These are phyloP conservation scores for Rubus idaeus DNA, from an alignment of 306 rosid genomes.

Conservation along the genomic window DNA sequence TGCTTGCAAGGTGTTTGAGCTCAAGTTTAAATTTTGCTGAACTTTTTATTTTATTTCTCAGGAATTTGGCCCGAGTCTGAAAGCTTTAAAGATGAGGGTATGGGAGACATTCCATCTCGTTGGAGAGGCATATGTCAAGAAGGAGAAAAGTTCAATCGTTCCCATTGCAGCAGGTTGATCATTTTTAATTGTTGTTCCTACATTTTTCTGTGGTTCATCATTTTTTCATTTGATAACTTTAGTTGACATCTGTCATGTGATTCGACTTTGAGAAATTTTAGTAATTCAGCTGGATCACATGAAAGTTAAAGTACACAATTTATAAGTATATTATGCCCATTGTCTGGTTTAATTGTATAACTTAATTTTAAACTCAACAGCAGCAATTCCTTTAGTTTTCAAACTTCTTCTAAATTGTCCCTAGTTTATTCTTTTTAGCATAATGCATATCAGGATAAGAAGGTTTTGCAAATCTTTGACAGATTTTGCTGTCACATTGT, in stretches of 20 bases:
- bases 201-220: background rate
- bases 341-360: too few species aligned
- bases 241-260: background rate
- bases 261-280: background rate
- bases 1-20: background rate
- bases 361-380: background rate
- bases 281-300: background rate
- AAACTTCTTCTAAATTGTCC: background rate
- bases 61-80: conserved; percentile 71
- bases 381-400: background rate
- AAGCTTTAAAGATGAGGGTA: conserved; percentile 53
- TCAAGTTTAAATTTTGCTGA: conserved; percentile 2
- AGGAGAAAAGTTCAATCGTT: conserved; percentile 48
- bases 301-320: too few species aligned
- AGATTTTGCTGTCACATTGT: background rate
- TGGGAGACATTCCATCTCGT: conserved; percentile 48
- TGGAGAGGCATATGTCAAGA: conserved; percentile 60
- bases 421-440: background rate
- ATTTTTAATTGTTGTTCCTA: background rate
- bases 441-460: background rate
- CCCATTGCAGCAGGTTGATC: conserved; percentile 50
- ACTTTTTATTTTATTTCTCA: conserved; percentile 8
- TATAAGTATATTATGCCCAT: background rate
- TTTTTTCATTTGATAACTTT: background rate
- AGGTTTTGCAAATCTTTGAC: background rate